Base-by-base conservation (phyloP, 441 rosid genomes). In the Adansonia madagascariensis region DNA sequence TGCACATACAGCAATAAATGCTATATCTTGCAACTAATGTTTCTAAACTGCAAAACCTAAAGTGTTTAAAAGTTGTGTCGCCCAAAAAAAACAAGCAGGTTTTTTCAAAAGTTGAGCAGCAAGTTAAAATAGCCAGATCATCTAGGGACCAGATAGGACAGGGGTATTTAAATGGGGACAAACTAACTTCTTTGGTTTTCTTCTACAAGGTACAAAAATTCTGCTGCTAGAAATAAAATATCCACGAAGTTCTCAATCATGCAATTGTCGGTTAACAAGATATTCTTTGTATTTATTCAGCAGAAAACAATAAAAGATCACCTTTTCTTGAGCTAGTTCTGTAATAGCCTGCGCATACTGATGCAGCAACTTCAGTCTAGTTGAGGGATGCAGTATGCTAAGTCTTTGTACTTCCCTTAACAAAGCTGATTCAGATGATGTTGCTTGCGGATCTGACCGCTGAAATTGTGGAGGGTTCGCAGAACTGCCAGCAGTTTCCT, bases 251-350 rank as follows among this genome's bases (percentile, higher is more conserved):
- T 53, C 75, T 53, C 7, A 10, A 49, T 53, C 63, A 71, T 53
- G 60, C 46, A 55, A 70, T 70, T 50, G 57, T 39, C 60, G 3
- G 15, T 70, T 46, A 24, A 70, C 46, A 27, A 8, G 8, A 70
- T n/a, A 50, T 70, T 27, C 46, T 8, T 53, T 15, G 46, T 70
- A 70, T 15, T 70, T 50, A 27, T 14, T 50, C 44, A 14, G 60
- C 24, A 8, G 46, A 70, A 50, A 70, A 50, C 14, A 70, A 50
- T 70, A 49, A 50, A 49, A 49, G 18, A 70, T 70, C 12, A 71
- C 96, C 94, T 91, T 87, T 77, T 87, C 94, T 61, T 82, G 81
- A 50, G 90, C 91, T 71, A 93, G 49, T 79, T 89, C 90, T 31
- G 88, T 73, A 67, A 90, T 86, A 73, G 84, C 88, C 78, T 74